Evolutionary conservation across 208 protist species (phyloP), one percentile per base, ranked within the genome.

Genomic region (Acanthamoeba royreba): DNA sequence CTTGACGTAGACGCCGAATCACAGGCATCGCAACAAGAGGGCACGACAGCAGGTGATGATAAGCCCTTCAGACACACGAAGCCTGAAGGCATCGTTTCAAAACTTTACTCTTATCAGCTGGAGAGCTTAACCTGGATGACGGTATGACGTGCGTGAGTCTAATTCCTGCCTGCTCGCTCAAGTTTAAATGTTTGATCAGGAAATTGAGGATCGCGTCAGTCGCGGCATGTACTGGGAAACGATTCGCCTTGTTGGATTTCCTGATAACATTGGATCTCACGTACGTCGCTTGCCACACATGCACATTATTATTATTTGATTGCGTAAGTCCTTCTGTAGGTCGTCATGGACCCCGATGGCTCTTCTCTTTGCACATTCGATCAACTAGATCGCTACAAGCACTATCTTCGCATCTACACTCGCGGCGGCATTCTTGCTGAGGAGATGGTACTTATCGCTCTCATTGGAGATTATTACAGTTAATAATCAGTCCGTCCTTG

Each of bases 121-220:
- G 83, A 90, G 53, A 90, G 52, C 38, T 46, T 90, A 25, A 90
- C 83, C 53, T 90, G 83, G 83, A 55, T 90, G 83, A 58, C 53
- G 19, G 83, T 90, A 33, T 13, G 83, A 55, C 22, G 33, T 43
- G n/a, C n/a, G n/a, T n/a, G n/a, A n/a, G n/a, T n/a, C 58, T 69
- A 28, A 69, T 28, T 11, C 9, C 58, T 28, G n/a, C 63, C 63
- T n/a, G n/a, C n/a, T n/a, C n/a, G n/a, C n/a, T n/a, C n/a, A n/a
- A n/a, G n/a, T n/a, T n/a, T n/a, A n/a, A n/a, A 38, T 35, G n/a
- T n/a, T n/a, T n/a, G n/a, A n/a, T 19, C 49, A 90, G 83, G 83
- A 90, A 63, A 90, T 90, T 33, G 83, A 90, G 38, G 83, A 90
- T 22, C 83, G 83, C 4, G 83, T 90, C 28, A 90, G 53, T 33